A percentile compares a stretch with the other conserved stretches of the same genome.
These are phyloP conservation scores for Cladorrhinum sp. DNA, from an alignment of 2,329 filamentous ascomycete genomes.

Conservation along the genomic window DNA sequence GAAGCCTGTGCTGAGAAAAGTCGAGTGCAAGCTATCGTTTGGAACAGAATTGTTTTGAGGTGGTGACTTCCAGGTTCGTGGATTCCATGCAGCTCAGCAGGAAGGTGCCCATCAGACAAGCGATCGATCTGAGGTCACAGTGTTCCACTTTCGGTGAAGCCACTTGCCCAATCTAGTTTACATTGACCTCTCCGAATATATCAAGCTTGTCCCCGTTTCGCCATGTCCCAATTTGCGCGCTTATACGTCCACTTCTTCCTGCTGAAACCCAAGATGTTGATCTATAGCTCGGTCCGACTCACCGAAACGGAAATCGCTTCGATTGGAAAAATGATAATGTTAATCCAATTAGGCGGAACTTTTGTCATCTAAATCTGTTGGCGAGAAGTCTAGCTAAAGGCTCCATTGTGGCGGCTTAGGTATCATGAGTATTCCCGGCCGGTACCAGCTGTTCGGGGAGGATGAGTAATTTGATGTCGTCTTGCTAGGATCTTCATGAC, in stretches of 20 bases:
- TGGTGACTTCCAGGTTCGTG: too few species aligned
- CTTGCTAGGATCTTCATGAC: neutral
- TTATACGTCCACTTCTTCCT: neutral
- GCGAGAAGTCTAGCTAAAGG: neutral
- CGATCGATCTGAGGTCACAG: neutral
- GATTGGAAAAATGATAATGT: neutral
- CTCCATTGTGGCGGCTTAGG: neutral
- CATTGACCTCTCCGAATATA: neutral
- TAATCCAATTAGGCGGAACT: neutral
- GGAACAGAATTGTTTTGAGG: too few species aligned
- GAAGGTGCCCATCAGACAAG: neutral
- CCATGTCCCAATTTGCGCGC: neutral
- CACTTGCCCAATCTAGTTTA: neutral
- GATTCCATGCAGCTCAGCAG: too few species aligned
- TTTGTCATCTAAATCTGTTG: neutral
- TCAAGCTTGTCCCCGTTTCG: neutral
- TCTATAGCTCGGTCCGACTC: neutral
- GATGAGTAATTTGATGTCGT: neutral
- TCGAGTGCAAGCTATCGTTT: too few species aligned
- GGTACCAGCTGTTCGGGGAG: neutral
- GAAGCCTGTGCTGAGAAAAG: neutral
- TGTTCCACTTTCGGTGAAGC: too few species aligned
- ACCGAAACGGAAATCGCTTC: neutral
- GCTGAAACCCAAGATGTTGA: neutral
- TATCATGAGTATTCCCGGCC: neutral